phyloP scores from a whole-genome alignment of 2,329 filamentous ascomycete genomes.

The Ilyonectria sp. region DNA sequence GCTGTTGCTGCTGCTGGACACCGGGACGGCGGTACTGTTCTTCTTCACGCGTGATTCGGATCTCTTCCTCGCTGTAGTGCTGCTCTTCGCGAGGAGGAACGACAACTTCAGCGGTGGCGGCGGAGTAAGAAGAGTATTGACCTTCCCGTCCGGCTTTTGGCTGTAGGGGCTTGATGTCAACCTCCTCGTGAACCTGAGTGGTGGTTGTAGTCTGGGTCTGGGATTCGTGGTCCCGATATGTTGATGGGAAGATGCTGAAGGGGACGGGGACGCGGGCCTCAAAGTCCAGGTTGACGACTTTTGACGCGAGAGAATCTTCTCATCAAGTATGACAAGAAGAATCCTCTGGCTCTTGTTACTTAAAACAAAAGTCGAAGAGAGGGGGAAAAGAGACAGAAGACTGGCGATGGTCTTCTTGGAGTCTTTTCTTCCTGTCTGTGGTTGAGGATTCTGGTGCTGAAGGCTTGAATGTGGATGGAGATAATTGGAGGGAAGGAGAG shows the following conservation, averaged over 20 bases:
- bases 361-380: conserved; percentile 67
- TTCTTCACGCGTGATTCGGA: conserved; percentile 84
- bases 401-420: conserved; percentile 51
- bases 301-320: conserved; percentile 80
- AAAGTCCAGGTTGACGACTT: conserved; percentile 99
- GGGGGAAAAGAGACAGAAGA: conserved; percentile 53
- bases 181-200: conserved; percentile 79
- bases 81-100: conserved; percentile 75
- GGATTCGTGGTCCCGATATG: conserved; percentile 79
- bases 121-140: conserved; percentile 84
- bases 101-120: conserved; percentile 71
- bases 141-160: conserved; percentile 98
- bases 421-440: conserved; percentile 54
- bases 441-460: conserved; percentile 46
- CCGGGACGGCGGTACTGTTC: conserved; percentile 82
- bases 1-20: conserved; percentile 66
- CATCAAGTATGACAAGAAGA: conserved; percentile 79
- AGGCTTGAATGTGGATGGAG: conserved; percentile 53
- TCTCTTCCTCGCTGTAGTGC: conserved; percentile 85
- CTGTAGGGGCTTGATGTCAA: conserved; percentile 82
- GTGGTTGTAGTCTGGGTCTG: conserved; percentile 71
- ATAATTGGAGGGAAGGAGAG: conserved; percentile 56
- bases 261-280: conserved; percentile 99
- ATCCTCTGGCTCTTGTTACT: conserved; percentile 75
- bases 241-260: conserved; percentile 99